A percentile compares a stretch with the other conserved stretches of the same genome.
These are phyloP conservation scores for Psilocybe azurescens DNA, from an alignment of 768 basidiomycete species.

Conservation along the genomic window DNA sequence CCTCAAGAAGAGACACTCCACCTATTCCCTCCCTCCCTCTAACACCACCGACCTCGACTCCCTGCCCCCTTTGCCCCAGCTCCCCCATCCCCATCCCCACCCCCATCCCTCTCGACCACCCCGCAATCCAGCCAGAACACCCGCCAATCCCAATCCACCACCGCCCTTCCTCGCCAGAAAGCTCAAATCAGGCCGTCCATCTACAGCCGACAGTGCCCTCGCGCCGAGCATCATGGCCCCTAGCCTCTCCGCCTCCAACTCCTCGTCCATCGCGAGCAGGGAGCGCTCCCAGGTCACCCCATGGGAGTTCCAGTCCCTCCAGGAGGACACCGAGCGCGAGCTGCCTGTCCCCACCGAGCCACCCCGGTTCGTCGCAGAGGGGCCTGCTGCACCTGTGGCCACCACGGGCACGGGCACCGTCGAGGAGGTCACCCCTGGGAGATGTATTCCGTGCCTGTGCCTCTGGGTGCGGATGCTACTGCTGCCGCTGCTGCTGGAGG, in stretches of 20 bases:
- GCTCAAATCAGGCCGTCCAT: conserved; percentile 32
- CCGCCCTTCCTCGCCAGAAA: conserved; percentile 37
- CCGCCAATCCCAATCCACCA: conserved; percentile 16
- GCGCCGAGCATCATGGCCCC: neutral
- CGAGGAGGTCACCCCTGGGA: conserved; percentile 29
- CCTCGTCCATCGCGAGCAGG: neutral
- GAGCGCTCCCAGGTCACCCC: conserved; percentile 34
- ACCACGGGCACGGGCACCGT: conserved; percentile 14
- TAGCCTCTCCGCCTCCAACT: neutral
- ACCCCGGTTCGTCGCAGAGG: neutral
- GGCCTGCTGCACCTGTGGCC: neutral
- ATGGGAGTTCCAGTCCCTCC: conserved; percentile 29
- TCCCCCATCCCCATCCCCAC: conserved; percentile 17
- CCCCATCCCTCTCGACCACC: conserved; percentile 1
- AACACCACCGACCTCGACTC: neutral
- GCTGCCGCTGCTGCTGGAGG: no score
- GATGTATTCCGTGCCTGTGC: conserved; percentile 18
- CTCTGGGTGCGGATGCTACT: neutral
- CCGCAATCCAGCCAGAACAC: no score
- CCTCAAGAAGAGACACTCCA: conserved; percentile 40
- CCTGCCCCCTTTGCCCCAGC: conserved; percentile 12
- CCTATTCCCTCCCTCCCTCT: conserved; percentile 22
- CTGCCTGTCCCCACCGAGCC: neutral
- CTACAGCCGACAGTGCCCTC: conserved; percentile 26
- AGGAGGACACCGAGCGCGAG: conserved; percentile 4